Base-by-base conservation (phyloP, 2,329 filamentous ascomycete genomes). In the Arthrinium puccinioides region DNA sequence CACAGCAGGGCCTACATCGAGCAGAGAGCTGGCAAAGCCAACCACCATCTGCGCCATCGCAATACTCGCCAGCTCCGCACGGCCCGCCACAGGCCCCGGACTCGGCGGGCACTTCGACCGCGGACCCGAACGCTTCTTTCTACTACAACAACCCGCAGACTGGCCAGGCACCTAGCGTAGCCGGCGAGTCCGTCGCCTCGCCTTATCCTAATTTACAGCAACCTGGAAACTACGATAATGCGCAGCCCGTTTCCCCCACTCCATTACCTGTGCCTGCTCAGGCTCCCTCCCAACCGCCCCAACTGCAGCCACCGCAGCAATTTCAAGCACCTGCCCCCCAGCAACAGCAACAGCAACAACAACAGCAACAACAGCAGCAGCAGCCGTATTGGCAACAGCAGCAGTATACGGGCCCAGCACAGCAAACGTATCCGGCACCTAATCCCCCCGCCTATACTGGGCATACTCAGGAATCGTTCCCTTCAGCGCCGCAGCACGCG, bases 391-490 rank as follows among this genome's bases (percentile, higher is more conserved):
- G 67, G 70, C 69, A 71, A 44, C 63, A 70, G 24, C 59, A 56
- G 39, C 67, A 52, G 52, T 67, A 53, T 50, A 56, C 60, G 39
- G 69, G 64, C 8, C 64, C 64, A 41, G 56, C 52, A n/a, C 61
- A 62, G 47, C 56, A 55, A 19, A 52, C 47, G 40, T 61, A 64
- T 31, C 59, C 61, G 25, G 40, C 52, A 13, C 47, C 44, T 5
- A 46, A 37, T 11, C 37, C 54, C n/a, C n/a, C n/a, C 28, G 62
- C 60, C 3, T 75, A 77, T 43, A 43, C 57, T 9, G 64, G 68
- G 6, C 81, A 77, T 49, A 63, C 60, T 4, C 75, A 77, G 50
- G 74, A 81, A 18, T 64, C 72, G 3, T 86, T 87, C 51, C 83
- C 84, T 2, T 67, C 74, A 3, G 77, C 75, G 20, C 79, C 79